Base-by-base conservation (phyloP, 371 early-diverging fungal genomes). In the Amoeboaphelidium protococcarum region DNA sequence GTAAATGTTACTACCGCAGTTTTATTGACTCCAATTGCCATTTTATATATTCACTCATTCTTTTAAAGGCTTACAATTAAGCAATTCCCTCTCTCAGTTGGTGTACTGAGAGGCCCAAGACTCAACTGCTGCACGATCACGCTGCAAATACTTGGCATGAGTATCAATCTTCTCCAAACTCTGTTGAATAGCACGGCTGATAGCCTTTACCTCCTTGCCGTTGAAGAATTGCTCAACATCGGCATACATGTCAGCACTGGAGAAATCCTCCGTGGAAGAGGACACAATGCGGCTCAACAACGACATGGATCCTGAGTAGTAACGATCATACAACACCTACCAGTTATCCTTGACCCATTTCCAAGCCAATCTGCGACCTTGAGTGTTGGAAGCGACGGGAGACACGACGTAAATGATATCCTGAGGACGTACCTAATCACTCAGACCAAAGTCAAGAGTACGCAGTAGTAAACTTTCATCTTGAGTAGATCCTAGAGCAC, bases 131-230 rank as follows among this genome's bases (percentile, higher is more conserved):
- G 64, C 64, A 19, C 68, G 54, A 53, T 88, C 87, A 45, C 84
- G 66, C 45, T 68, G 57, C 42, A 85, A 58, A 84, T 89, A 89
- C 42, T 68, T 62, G 6, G 84, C 72, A 52, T 72, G 76, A 47
- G 72, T 64, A 12, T 73, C 62, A 48, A 85, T 71, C n/a, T 65
- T 69, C 63, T 94, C 95, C 19, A 90, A 54, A 25, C 78, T 72
- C 58, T 92, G 94, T 37, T 80, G 68, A 21, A 88, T 47, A 21
- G 74, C 66, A 26, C 85, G 65, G 26, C 63, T 71, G 57, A 77
- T 72, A 42, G 69, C 63, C 52, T 68, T 70, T n/a, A 61, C 23
- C 48, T 83, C 71, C 59, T 77, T 74, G 42, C 62, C 68, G 12
- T 67, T 67, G 64, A 85, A 82, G 64, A 80, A 82, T 3, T 50